Percentiles rank a stretch among this genome's conserved stretches.
Evolutionary conservation across 192 early-diverging fungal species (phyloP).

Genomic region (Backusella parvicylindrica): DNA sequence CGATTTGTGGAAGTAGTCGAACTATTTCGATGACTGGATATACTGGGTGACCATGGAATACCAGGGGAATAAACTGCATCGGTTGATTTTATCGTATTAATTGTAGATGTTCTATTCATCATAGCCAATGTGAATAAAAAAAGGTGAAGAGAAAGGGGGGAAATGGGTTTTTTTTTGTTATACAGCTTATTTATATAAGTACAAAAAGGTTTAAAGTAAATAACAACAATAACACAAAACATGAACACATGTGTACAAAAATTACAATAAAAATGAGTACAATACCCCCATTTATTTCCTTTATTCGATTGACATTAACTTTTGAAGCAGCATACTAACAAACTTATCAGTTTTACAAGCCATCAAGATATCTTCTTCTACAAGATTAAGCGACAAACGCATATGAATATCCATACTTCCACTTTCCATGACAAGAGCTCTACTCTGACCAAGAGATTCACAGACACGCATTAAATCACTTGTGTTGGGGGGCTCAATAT

Average conservation of each 20-base stretch:
- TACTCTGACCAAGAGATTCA: slow-evolving; percentile 56
- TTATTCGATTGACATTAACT: neutral
- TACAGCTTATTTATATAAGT: neutral
- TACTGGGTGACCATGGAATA: neutral
- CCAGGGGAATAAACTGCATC: neutral
- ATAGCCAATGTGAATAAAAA: neutral
- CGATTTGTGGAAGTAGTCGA: neutral
- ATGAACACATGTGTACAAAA: neutral
- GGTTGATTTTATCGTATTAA: neutral
- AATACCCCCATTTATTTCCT: neutral
- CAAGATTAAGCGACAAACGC: slow-evolving; percentile 66
- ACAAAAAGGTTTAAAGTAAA: neutral
- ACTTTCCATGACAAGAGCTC: slow-evolving; percentile 60
- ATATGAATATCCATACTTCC: slow-evolving; percentile 65
- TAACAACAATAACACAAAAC: neutral
- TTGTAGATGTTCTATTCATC: neutral
- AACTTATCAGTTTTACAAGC: slow-evolving; percentile 63
- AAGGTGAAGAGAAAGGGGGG: neutral
- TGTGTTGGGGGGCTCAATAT: slow-evolving; percentile 53
- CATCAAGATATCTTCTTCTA: slow-evolving; percentile 77
- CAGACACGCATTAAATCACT: slow-evolving; percentile 64
- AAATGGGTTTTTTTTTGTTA: too few species aligned
- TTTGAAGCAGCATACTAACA: slow-evolving; percentile 47
- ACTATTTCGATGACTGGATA: neutral
- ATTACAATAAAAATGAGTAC: neutral